phyloP scores from a whole-genome alignment of 352 stramenopile genomes.

The Pythium insidiosum region DNA sequence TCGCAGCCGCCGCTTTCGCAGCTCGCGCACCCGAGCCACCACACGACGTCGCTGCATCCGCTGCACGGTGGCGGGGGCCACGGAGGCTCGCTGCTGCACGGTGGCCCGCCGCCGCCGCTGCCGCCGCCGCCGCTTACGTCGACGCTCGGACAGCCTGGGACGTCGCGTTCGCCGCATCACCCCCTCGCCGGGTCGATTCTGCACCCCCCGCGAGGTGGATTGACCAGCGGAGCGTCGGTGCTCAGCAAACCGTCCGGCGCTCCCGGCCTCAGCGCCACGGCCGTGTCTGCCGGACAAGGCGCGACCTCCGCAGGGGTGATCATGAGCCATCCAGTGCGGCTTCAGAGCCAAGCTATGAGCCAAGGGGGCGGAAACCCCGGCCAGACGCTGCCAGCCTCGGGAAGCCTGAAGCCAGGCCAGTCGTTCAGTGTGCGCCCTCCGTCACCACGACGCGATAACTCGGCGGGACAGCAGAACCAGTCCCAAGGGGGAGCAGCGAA shows the following conservation, averaged over 20 bases:
- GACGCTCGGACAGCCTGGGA: constrained; percentile 31
- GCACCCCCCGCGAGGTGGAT: constrained; percentile 40
- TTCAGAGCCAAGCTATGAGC: constrained; percentile 39
- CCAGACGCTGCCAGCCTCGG: constrained; percentile 18
- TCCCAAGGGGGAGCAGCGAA: not conserved
- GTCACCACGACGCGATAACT: constrained; percentile 32
- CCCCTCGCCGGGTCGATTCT: constrained; percentile 58
- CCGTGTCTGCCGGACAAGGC: constrained; percentile 14
- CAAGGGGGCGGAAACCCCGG: constrained; percentile 28
- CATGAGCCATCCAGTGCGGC: constrained; percentile 48
- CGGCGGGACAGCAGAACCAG: not conserved
- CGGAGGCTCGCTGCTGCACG: constrained; percentile 36
- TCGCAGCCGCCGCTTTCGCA: constrained; percentile 59
- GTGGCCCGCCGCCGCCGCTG: constrained; percentile 40
- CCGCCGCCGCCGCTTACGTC: constrained; percentile 53
- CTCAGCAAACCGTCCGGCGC: constrained; percentile 37
- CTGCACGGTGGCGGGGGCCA: constrained; percentile 54
- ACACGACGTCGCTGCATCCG: constrained; percentile 35
- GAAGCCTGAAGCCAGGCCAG: constrained; percentile 23
- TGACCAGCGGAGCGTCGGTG: constrained; percentile 30
- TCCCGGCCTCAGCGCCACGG: constrained; percentile 10
- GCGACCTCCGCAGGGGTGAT: constrained; percentile 24
- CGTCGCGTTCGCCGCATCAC: constrained; percentile 57
- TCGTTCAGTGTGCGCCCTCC: constrained; percentile 24
- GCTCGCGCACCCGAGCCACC: constrained; percentile 40